phyloP scores from a whole-genome alignment of 129 eudicot species.

The Flaveria trinervia region DNA sequence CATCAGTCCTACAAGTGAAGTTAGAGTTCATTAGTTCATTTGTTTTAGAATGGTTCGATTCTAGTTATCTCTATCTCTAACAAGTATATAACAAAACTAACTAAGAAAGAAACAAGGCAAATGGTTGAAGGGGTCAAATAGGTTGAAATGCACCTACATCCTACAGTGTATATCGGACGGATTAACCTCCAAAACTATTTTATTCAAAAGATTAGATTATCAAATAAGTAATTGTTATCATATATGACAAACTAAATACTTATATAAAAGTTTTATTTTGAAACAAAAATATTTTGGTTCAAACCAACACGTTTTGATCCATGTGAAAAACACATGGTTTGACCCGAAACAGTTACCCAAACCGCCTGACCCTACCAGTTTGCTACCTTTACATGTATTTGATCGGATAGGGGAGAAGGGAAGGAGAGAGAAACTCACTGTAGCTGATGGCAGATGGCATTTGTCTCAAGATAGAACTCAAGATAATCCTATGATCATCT shows the following conservation, averaged over 20 bases:
- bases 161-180: not conserved
- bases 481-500: slow-evolving; percentile 10
- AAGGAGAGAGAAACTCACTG: not conserved
- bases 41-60: not conserved
- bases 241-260: not conserved
- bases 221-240: not conserved
- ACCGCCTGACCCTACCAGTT: not conserved
- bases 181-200: not conserved
- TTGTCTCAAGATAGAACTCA: slow-evolving; percentile 8
- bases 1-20: slow-evolving; percentile 55
- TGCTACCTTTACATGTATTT: not conserved
- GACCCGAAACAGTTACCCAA: not conserved
- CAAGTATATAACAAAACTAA: not conserved
- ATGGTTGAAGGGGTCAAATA: not conserved
- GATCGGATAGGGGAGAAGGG: not conserved
- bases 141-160: not conserved
- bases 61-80: not conserved
- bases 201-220: not conserved
- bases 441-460: slow-evolving; percentile 17
- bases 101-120: not conserved
- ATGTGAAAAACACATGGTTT: not conserved
- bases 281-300: not conserved
- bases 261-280: not conserved
- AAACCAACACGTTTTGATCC: not conserved
- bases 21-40: no score